Evolutionary conservation across 192 early-diverging fungal species (phyloP).

Genomic region (Backusella macrospora): DNA sequence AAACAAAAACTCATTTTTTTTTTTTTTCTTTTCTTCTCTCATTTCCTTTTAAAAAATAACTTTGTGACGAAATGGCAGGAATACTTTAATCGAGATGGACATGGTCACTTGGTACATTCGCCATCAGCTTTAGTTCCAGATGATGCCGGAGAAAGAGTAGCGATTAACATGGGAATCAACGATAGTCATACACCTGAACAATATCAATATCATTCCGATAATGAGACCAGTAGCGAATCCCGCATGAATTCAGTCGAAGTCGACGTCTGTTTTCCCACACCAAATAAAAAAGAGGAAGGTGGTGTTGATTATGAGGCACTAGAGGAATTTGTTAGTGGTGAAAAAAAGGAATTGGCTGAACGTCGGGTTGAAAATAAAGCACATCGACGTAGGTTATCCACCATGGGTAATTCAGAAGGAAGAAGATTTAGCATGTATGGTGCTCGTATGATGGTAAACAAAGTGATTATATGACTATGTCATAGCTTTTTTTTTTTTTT

Average conservation of each 20-base stretch:
- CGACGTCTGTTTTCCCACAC: constrained; percentile 36
- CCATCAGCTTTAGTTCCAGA: background rate
- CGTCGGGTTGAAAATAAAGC: background rate
- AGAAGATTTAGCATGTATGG: constrained; percentile 33
- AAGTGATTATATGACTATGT: background rate
- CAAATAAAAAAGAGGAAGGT: constrained; percentile 8
- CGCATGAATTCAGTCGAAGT: constrained; percentile 22
- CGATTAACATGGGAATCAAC: background rate
- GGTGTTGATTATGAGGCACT: constrained; percentile 31
- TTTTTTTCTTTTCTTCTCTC: background rate
- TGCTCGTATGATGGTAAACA: constrained; percentile 31
- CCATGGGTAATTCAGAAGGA: constrained; percentile 15
- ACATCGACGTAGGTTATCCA: constrained; percentile 25
- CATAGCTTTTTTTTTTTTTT: background rate
- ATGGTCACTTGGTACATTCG: background rate
- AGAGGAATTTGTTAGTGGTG: constrained; percentile 25
- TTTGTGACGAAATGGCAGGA: background rate
- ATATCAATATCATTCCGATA: background rate
- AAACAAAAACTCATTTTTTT: too few species aligned
- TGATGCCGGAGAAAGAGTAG: background rate
- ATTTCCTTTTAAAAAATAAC: too few species aligned
- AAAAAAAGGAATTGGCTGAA: constrained; percentile 12
- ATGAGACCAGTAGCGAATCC: background rate
- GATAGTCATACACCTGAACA: background rate
- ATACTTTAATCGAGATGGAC: constrained; percentile 6